Evolutionary conservation across 2,329 filamentous ascomycete species (phyloP), one percentile per base, ranked within the genome.

Genomic region (Teratosphaeria nubilosa): DNA sequence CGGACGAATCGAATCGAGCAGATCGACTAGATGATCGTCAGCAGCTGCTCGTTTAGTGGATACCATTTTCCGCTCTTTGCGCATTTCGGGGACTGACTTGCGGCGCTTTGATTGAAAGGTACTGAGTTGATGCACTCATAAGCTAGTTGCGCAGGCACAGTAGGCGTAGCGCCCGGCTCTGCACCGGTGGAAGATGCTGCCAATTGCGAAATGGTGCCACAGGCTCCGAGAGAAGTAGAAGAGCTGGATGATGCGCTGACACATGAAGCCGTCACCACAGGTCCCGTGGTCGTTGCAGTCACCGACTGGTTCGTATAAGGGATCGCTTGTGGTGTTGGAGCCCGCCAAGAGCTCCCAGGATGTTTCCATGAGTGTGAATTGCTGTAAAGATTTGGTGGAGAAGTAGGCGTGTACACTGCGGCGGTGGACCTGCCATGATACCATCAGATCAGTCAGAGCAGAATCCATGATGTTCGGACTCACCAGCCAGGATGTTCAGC

Each of bases 111-210:
- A 63, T 78, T 78, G 64, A 78, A 74, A 2, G 76, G 76, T 5
- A 77, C 73, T 20, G 71, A 74, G 22, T 71, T 76, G 14, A 78
- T 70, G 61, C 77, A 79, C 4, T 78, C 73, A 60, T 76, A 77
- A 2, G 76, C 77, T 54, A 77, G 61, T 56, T 72, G 59, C 6
- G 76, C 76, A 27, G 75, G 69, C 4, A 78, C 73, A 11, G 71
- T 76, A 1, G 74, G 74, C 5, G 66, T 65, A 30, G 67, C 66
- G 7, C 30, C 62, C 14, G 68, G 63, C 37, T 55, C 63, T 6
- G 62, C 61, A 53, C 56, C 59, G n/a, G 63, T 63, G 48, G 62
- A 61, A n/a, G 66, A 65, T 9, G 61, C 62, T 20, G 57, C 63
- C 3, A 69, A 63, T 41, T 62, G 45, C 2, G 64, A 62, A 9